phyloP scores from a whole-genome alignment of 192 early-diverging fungal genomes.

The Rhizoclosmatium sp. region DNA sequence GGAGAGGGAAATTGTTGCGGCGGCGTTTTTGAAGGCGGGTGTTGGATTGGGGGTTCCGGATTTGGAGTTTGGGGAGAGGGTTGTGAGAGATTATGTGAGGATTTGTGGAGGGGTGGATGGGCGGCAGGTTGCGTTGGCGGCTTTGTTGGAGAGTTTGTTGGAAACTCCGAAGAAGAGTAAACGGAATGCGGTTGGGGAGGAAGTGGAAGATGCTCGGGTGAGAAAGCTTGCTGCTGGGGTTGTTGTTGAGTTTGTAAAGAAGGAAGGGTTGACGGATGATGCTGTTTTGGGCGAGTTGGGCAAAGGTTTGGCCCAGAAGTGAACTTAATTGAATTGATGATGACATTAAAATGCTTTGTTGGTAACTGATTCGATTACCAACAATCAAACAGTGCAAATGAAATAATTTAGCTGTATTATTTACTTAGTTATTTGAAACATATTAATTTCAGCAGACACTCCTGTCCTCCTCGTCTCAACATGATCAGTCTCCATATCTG shows the following conservation, averaged over 20 bases:
- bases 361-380: no score
- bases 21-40: background rate
- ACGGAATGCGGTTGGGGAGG: no score
- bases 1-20: background rate
- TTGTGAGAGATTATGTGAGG: background rate
- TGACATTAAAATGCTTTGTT: background rate
- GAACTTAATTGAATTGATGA: background rate
- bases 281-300: background rate
- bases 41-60: background rate
- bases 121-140: background rate
- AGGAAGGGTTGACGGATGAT: background rate
- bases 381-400: no score
- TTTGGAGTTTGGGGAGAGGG: background rate
- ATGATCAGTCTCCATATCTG: background rate
- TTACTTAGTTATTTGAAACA: conserved; percentile 2
- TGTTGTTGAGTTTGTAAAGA: background rate
- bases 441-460: conserved; percentile 9
- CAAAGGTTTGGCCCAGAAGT: background rate
- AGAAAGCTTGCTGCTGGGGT: background rate
- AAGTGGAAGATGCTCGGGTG: background rate
- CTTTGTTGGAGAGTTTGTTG: background rate
- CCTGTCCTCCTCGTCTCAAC: background rate
- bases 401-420: no score
- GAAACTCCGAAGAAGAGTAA: background rate
- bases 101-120: background rate